These are phyloP conservation scores for Spencermartinsiella ligniputridi DNA, from an alignment of 1,139 yeast species.

Conservation along the genomic window DNA sequence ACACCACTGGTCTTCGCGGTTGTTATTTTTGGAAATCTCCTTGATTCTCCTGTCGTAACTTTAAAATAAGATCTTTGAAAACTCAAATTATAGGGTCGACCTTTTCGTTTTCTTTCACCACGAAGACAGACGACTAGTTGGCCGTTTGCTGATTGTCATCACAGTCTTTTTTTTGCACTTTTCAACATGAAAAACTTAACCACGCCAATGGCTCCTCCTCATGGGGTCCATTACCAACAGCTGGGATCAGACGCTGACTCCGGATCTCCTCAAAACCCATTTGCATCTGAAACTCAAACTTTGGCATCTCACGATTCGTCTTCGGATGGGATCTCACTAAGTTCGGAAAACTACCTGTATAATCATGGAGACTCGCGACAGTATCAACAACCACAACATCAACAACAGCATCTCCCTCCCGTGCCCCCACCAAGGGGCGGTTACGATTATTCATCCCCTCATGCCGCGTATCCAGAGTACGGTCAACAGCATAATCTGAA, in stretches of 20 bases:
- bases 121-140: no score
- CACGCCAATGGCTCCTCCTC: slow-evolving; percentile 13
- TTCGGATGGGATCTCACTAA: slow-evolving; percentile 6
- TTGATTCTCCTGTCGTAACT: no score
- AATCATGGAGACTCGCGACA: slow-evolving; percentile 2
- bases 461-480: slow-evolving; percentile 5
- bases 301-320: slow-evolving; percentile 21
- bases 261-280: slow-evolving; percentile 25
- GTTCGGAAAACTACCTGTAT: slow-evolving; percentile 3
- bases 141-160: no score
- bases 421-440: slow-evolving; percentile 1
- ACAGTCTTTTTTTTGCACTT: no score
- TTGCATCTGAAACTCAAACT: slow-evolving; percentile 26
- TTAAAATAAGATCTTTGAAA: no score
- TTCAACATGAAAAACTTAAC: slow-evolving; percentile 4
- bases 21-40: no score
- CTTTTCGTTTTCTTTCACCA: no score
- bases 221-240: slow-evolving; percentile 20
- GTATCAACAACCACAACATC: slow-evolving; percentile 1
- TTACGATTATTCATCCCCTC: slow-evolving; percentile 6
- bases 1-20: no score
- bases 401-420: not conserved
- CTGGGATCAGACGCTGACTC: slow-evolving; percentile 22
- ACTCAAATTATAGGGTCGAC: no score
- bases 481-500: slow-evolving; percentile 1